A percentile compares a stretch with the other conserved stretches of the same genome.
Conservation (phyloP, 257 asterid genomes). For the Ocimum tenuiflorum region DNA sequence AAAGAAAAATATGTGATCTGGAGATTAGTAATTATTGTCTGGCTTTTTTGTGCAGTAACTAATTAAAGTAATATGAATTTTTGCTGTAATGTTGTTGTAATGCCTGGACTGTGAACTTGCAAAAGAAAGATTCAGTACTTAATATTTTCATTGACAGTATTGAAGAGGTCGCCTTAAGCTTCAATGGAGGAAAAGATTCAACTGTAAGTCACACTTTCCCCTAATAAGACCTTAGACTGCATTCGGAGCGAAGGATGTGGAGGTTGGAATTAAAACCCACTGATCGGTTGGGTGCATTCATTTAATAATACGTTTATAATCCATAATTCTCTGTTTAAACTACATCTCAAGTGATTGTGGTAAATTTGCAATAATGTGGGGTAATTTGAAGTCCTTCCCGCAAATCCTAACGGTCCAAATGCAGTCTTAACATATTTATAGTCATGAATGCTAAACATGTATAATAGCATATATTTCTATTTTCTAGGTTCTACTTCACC, state of each 20-base stretch:
- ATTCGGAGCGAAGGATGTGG: neutral
- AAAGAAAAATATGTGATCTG: neutral
- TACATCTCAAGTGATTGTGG: neutral
- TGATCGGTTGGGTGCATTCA: neutral
- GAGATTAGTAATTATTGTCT: neutral
- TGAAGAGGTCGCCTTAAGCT: constrained; percentile 89
- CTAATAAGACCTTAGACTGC: neutral
- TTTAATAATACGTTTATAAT: neutral
- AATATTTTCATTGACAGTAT: constrained; percentile 39
- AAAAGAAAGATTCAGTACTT: constrained; percentile 10
- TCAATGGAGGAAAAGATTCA: constrained; percentile 97
- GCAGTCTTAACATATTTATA: neutral
- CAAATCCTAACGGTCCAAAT: neutral
- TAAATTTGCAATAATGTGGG: neutral
- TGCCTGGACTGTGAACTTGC: neutral
- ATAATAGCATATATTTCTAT: constrained; percentile 1
- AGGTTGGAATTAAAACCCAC: neutral
- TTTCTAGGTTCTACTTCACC: constrained; percentile 77
- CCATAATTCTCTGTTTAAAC: neutral
- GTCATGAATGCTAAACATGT: constrained; percentile 2
- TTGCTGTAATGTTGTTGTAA: neutral
- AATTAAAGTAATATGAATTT: neutral
- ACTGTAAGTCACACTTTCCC: constrained; percentile 49
- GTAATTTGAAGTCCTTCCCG: neutral
- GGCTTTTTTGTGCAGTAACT: neutral